Evolutionary conservation across 495 filamentous ascomycete genomes (phyloP).

Genomic region (Beverwykella pulmonaria): DNA sequence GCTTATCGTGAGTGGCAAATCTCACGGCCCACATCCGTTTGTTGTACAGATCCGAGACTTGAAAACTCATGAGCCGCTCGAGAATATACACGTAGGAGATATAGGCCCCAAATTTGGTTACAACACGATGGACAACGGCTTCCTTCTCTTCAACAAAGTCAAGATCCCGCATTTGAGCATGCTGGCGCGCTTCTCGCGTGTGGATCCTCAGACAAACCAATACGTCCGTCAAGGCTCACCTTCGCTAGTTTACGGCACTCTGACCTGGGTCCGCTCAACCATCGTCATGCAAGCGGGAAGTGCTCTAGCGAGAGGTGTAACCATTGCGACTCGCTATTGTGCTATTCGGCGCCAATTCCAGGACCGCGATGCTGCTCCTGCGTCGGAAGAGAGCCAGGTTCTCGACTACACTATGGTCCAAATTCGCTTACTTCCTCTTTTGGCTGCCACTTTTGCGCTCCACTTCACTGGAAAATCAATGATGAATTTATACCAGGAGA

Average conservation of each 20-base stretch:
- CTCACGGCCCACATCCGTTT: conserved; percentile 73
- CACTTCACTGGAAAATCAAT: conserved; percentile 74
- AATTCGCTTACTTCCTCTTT: conserved; percentile 65
- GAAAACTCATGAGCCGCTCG: conserved; percentile 68
- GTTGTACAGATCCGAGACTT: conserved; percentile 73
- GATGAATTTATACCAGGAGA: conserved; percentile 67
- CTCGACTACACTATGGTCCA: conserved; percentile 80
- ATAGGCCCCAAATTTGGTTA: conserved; percentile 77
- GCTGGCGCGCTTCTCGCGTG: conserved; percentile 62
- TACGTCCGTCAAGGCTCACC: conserved; percentile 67
- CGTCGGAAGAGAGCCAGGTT: conserved; percentile 65
- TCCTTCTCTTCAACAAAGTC: conserved; percentile 69
- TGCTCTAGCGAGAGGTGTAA: conserved; percentile 71
- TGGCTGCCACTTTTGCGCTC: conserved; percentile 73
- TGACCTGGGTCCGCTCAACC: conserved; percentile 72
- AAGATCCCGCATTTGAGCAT: conserved; percentile 71
- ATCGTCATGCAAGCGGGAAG: conserved; percentile 70
- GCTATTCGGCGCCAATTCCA: conserved; percentile 71
- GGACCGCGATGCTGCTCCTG: conserved; percentile 60
- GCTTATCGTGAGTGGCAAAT: conserved; percentile 63
- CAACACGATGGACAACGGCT: conserved; percentile 76
- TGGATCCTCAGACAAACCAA: conserved; percentile 63
- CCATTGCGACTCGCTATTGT: conserved; percentile 71
- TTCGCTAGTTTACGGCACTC: conserved; percentile 68
- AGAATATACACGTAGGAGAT: conserved; percentile 70